phyloP scores from a whole-genome alignment of 768 basidiomycete species.

The Mycena vulgaris region DNA sequence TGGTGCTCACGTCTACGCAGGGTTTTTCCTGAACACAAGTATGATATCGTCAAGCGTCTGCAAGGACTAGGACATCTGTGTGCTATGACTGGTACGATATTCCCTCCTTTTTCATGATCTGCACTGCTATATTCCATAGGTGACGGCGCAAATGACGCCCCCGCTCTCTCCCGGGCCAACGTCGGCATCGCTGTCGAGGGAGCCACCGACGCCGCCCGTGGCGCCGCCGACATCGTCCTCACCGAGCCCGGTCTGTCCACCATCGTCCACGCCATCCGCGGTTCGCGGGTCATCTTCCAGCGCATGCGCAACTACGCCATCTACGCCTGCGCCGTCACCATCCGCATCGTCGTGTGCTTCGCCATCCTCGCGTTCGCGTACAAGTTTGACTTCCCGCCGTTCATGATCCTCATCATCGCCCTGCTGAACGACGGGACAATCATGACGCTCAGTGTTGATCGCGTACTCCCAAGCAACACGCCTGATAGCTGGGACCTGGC shows the following conservation, averaged over 20 bases:
- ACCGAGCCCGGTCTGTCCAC: slow-evolving; percentile 99
- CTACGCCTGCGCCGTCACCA: slow-evolving; percentile 95
- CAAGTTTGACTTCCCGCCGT: slow-evolving; percentile 98
- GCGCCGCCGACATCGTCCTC: slow-evolving; percentile 97
- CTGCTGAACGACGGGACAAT: slow-evolving; percentile 98
- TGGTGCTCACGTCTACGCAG: not conserved
- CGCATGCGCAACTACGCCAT: slow-evolving; percentile 99
- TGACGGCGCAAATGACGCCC: slow-evolving; percentile 99
- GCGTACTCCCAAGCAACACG: slow-evolving; percentile 91
- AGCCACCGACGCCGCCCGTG: slow-evolving; percentile 97
- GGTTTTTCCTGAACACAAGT: slow-evolving; percentile 78
- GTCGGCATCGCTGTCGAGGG: slow-evolving; percentile 99
- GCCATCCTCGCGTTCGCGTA: slow-evolving; percentile 95
- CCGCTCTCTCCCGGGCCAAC: slow-evolving; percentile 97
- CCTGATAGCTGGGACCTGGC: slow-evolving; percentile 97
- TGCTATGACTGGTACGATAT: slow-evolving; percentile 89
- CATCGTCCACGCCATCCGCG: slow-evolving; percentile 98
- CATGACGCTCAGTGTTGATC: slow-evolving; percentile 97
- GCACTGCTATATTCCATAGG: not conserved
- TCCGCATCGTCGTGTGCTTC: slow-evolving; percentile 99
- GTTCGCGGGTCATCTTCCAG: slow-evolving; percentile 99
- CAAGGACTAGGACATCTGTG: slow-evolving; percentile 96
- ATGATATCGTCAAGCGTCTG: slow-evolving; percentile 98
- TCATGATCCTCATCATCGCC: slow-evolving; percentile 99
- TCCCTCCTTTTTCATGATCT: not conserved